These are phyloP conservation scores for Clonostachys byssicola DNA, from an alignment of 2,329 filamentous ascomycete genomes.

Conservation along the genomic window DNA sequence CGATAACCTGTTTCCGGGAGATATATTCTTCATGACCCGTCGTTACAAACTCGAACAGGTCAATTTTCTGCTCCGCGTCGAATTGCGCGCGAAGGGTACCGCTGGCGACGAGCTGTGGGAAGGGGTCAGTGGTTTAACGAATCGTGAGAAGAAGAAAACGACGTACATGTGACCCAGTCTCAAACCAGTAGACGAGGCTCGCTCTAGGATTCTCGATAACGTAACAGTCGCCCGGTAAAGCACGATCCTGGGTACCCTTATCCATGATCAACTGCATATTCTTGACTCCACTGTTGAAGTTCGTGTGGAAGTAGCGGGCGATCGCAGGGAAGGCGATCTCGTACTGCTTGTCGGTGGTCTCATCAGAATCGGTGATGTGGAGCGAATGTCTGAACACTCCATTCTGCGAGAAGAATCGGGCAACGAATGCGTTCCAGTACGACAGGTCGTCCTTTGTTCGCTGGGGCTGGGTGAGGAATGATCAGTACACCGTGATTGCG, in stretches of 20 bases:
- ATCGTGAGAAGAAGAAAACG: constrained; percentile 1
- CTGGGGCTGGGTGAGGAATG: constrained; percentile 32
- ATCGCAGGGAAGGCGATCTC: constrained; percentile 81
- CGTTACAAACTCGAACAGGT: constrained; percentile 79
- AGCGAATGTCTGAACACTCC: constrained; percentile 76
- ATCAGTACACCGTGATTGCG: background rate
- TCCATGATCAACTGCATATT: constrained; percentile 85
- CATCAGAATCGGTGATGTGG: constrained; percentile 48
- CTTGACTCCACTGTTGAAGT: constrained; percentile 82
- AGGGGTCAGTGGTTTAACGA: constrained; percentile 13
- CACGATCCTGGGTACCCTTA: constrained; percentile 50
- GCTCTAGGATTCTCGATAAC: constrained; percentile 73
- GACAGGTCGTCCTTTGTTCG: constrained; percentile 64
- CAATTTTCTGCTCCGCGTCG: constrained; percentile 73
- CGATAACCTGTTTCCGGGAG: constrained; percentile 60
- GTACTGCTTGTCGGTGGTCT: constrained; percentile 69
- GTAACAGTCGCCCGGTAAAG: constrained; percentile 59
- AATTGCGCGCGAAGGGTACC: constrained; percentile 78
- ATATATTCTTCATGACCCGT: constrained; percentile 79
- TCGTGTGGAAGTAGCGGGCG: constrained; percentile 83
- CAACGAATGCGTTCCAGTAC: constrained; percentile 79
- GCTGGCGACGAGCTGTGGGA: constrained; percentile 65
- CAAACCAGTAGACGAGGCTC: constrained; percentile 86
- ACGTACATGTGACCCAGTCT: constrained; percentile 75
- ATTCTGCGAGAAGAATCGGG: constrained; percentile 72